These are phyloP conservation scores for Takashimella koratensis DNA, from an alignment of 1,284 basidiomycete species.

Conservation along the genomic window DNA sequence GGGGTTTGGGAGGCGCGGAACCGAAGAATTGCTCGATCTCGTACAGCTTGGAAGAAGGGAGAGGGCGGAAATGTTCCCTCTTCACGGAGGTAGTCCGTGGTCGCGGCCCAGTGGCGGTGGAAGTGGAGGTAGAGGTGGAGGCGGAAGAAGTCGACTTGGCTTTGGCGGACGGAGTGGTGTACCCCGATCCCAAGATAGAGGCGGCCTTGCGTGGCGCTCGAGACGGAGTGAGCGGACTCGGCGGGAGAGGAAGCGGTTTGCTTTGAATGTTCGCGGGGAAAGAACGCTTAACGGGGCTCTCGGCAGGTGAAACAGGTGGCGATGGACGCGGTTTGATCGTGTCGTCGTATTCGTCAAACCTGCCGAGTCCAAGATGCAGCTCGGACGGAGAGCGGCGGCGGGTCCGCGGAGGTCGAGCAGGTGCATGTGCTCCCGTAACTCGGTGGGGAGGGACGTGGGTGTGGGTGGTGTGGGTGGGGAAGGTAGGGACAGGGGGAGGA, in stretches of 20 bases:
- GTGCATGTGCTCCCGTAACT: too few relatives aligned
- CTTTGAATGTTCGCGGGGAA: not conserved
- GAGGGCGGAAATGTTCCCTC: slow-evolving; percentile 25
- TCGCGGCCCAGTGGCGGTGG: not conserved
- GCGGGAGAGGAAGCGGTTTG: slow-evolving; percentile 7
- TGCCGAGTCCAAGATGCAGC: slow-evolving; percentile 29
- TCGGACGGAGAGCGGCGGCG: slow-evolving; percentile 8
- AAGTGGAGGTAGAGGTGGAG: not conserved
- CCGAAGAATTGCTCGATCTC: slow-evolving; percentile 43
- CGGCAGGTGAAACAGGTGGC: slow-evolving; percentile 16
- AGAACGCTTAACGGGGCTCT: slow-evolving; percentile 11
- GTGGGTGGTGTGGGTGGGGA: not conserved
- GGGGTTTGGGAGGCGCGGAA: slow-evolving; percentile 15
- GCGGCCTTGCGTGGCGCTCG: slow-evolving; percentile 36
- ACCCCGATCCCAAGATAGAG: slow-evolving; percentile 23
- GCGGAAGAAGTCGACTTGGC: not conserved
- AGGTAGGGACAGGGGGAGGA: not conserved
- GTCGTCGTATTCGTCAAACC: slow-evolving; percentile 22
- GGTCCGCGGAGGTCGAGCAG: slow-evolving; percentile 8
- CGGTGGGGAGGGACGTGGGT: not conserved
- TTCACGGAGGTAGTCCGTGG: slow-evolving; percentile 6
- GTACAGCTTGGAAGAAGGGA: slow-evolving; percentile 26
- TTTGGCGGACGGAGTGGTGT: not conserved
- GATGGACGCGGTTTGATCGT: slow-evolving; percentile 13
- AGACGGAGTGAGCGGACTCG: slow-evolving; percentile 27